Conservation (phyloP, 352 stramenopile genomes). For the Phytophthora nicotianae region DNA sequence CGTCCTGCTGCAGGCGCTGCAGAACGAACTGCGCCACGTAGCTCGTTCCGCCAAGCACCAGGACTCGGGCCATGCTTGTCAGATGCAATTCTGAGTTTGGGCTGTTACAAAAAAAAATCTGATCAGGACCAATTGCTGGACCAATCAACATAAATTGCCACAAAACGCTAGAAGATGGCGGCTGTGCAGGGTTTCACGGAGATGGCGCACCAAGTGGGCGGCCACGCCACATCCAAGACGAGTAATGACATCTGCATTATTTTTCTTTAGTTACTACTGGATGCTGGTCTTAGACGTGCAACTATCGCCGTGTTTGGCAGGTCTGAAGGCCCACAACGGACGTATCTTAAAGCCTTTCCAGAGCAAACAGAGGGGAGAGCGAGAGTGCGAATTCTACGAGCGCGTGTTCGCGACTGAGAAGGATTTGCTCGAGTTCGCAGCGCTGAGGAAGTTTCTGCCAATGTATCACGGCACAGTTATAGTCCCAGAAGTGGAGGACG, state of each 20-base stretch:
- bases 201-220: slow-evolving; percentile 83
- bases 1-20: slow-evolving; percentile 31
- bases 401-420: slow-evolving; percentile 47
- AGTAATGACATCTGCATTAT: slow-evolving; percentile 34
- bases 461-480: slow-evolving; percentile 63
- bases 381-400: slow-evolving; percentile 82
- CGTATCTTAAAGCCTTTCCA: slow-evolving; percentile 89
- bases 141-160: slow-evolving; percentile 2
- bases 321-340: slow-evolving; percentile 64
- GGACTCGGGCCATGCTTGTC: slow-evolving; percentile 41
- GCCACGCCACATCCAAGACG: slow-evolving; percentile 71
- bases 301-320: slow-evolving; percentile 25
- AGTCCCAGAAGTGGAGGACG: slow-evolving; percentile 29
- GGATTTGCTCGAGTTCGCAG: slow-evolving; percentile 25
- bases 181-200: slow-evolving; percentile 36
- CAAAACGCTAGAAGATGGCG: slow-evolving; percentile 5
- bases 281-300: neutral
- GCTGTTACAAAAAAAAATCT: neutral
- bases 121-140: neutral
- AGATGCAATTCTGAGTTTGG: neutral
- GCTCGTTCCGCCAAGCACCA: slow-evolving; percentile 64
- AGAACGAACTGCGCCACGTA: slow-evolving; percentile 76
- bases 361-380: slow-evolving; percentile 73
- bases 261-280: neutral
- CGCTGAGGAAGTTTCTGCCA: slow-evolving; percentile 58